Percentiles rank a stretch among this genome's conserved stretches.
These are phyloP conservation scores for Corinectria fuckeliana DNA, from an alignment of 2,329 filamentous ascomycete genomes.

Conservation along the genomic window DNA sequence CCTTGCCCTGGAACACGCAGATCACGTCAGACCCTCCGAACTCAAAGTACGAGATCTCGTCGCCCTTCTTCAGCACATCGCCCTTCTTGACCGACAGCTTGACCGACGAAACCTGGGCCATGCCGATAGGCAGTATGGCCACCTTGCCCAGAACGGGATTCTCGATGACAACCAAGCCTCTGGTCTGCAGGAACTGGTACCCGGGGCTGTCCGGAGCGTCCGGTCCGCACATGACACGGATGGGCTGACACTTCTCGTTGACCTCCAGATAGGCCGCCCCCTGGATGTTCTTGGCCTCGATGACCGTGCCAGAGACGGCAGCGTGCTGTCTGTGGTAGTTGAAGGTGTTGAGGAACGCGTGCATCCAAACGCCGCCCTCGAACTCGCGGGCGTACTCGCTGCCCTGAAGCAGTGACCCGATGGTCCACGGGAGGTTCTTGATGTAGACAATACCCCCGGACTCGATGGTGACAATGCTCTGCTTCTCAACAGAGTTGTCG, in stretches of 20 bases:
- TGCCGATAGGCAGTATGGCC: slow-evolving; percentile 51
- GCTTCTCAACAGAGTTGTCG: slow-evolving; percentile 30
- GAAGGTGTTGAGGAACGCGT: slow-evolving; percentile 47
- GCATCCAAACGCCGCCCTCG: slow-evolving; percentile 49
- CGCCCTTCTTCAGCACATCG: slow-evolving; percentile 44
- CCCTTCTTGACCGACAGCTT: slow-evolving; percentile 38
- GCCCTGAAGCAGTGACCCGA: slow-evolving; percentile 44
- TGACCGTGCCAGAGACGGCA: slow-evolving; percentile 46
- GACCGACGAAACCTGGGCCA: slow-evolving; percentile 53
- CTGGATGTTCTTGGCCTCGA: slow-evolving; percentile 47
- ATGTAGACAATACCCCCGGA: slow-evolving; percentile 40
- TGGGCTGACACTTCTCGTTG: slow-evolving; percentile 21
- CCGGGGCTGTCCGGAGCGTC: slow-evolving; percentile 45
- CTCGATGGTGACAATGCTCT: slow-evolving; percentile 34
- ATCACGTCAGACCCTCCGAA: slow-evolving; percentile 53
- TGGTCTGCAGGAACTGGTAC: slow-evolving; percentile 49
- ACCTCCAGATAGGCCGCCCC: slow-evolving; percentile 48
- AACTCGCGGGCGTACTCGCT: slow-evolving; percentile 42
- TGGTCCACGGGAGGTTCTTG: slow-evolving; percentile 48
- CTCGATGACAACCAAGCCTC: slow-evolving; percentile 49
- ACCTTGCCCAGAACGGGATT: slow-evolving; percentile 44
- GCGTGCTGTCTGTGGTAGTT: slow-evolving; percentile 53
- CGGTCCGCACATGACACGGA: slow-evolving; percentile 30
- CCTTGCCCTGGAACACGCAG: slow-evolving; percentile 45
- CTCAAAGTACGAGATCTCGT: slow-evolving; percentile 51